Percentiles rank a stretch among this genome's conserved stretches.
phyloP scores from a whole-genome alignment of 352 stramenopile species.

The Phytophthora chlamydospora region DNA sequence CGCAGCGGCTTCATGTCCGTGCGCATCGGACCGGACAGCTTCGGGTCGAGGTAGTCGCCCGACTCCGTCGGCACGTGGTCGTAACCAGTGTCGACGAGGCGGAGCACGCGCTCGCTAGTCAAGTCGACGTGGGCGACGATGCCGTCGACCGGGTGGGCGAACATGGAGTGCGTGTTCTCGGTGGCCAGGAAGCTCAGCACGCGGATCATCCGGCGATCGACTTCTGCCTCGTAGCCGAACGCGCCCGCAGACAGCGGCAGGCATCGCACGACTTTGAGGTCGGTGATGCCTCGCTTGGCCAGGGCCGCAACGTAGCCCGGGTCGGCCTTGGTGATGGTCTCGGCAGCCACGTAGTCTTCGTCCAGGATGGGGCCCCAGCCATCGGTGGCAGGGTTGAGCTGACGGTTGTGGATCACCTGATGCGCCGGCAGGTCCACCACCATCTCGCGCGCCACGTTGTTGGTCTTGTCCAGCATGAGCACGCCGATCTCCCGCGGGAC shows the following conservation, averaged over 20 bases:
- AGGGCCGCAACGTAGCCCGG: constrained; percentile 38
- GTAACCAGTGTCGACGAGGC: constrained; percentile 45
- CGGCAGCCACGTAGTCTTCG: constrained; percentile 43
- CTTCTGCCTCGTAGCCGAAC: constrained; percentile 42
- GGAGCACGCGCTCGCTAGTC: constrained; percentile 37
- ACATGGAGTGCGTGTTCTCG: constrained; percentile 48
- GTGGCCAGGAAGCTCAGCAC: constrained; percentile 44
- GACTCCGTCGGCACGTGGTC: constrained; percentile 34
- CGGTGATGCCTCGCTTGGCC: constrained; percentile 40
- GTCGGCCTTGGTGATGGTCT: constrained; percentile 44
- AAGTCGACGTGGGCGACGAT: constrained; percentile 47
- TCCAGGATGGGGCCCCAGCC: constrained; percentile 48
- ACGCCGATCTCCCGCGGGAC: constrained; percentile 46
- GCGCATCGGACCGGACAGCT: constrained; percentile 38
- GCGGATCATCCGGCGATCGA: constrained; percentile 44
- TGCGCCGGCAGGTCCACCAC: constrained; percentile 36
- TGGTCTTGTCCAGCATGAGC: constrained; percentile 35
- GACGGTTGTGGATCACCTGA: constrained; percentile 29
- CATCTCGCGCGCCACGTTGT: constrained; percentile 34
- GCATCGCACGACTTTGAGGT: constrained; percentile 37
- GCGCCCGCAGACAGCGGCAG: constrained; percentile 40
- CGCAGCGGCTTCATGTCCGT: constrained; percentile 59
- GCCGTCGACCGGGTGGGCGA: constrained; percentile 46
- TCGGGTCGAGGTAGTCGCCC: constrained; percentile 36
- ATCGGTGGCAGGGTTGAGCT: constrained; percentile 37